A percentile compares a stretch with the other conserved stretches of the same genome.
phyloP scores from a whole-genome alignment of 2,329 filamentous ascomycete species.

The Fusarium sororula region DNA sequence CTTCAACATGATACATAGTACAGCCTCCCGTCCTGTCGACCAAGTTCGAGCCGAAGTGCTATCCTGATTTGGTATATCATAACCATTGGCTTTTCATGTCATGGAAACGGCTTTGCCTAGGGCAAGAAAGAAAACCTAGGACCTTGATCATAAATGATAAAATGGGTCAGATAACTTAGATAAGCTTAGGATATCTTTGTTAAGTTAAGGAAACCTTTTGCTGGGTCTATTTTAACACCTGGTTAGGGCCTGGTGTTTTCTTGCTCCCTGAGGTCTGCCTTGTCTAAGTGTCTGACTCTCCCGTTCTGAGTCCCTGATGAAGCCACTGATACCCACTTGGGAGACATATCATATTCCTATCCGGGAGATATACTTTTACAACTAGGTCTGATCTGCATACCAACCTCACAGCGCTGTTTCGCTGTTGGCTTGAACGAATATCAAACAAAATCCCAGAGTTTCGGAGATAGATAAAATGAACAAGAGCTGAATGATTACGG shows the following conservation, averaged over 20 bases:
- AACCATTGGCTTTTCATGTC: not conserved
- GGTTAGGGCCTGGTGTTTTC: not conserved
- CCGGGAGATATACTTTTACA: not conserved
- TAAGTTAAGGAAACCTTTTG: not conserved
- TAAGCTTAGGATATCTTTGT: not conserved
- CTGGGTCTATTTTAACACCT: not conserved
- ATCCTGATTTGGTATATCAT: not conserved
- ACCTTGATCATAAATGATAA: not conserved
- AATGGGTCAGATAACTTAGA: not conserved
- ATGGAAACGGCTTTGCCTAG: not conserved
- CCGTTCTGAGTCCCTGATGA: not conserved
- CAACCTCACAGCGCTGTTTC: constrained; percentile 7
- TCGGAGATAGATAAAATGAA: not conserved
- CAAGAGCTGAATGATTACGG: not conserved
- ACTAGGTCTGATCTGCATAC: constrained; percentile 27
- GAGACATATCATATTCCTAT: not conserved
- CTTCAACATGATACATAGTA: not conserved
- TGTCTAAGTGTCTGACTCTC: not conserved
- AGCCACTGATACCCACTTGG: not conserved
- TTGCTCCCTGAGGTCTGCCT: not conserved
- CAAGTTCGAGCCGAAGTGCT: not conserved
- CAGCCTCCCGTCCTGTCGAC: not conserved
- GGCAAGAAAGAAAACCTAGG: not conserved
- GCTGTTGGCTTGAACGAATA: not conserved
- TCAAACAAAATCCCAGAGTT: constrained; percentile 11